These are phyloP conservation scores for Geotrichum bryndzae DNA, from an alignment of 1,139 yeast genomes.

Conservation along the genomic window DNA sequence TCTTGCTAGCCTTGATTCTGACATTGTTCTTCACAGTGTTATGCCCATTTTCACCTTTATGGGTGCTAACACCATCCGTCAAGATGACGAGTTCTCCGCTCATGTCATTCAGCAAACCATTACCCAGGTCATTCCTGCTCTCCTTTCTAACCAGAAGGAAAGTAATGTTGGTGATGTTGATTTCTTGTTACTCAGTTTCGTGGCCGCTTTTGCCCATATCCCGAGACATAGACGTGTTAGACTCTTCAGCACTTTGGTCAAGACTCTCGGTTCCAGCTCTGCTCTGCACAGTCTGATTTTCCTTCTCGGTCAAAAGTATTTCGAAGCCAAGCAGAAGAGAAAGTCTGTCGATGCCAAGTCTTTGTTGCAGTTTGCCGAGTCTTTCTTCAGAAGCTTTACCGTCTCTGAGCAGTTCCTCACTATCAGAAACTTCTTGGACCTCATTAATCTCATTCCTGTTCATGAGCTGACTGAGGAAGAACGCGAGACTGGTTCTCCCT, in stretches of 20 bases:
- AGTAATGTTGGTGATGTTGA: constrained; percentile 61
- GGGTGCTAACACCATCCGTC: constrained; percentile 97
- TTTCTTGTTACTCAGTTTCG: constrained; percentile 79
- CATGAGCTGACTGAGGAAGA: constrained; percentile 35
- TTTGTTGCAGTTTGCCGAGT: constrained; percentile 62
- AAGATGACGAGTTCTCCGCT: constrained; percentile 91
- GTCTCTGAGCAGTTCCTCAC: constrained; percentile 66
- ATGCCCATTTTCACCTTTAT: constrained; percentile 98
- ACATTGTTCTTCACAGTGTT: constrained; percentile 85
- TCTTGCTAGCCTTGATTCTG: constrained; percentile 84
- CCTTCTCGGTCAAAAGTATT: constrained; percentile 73
- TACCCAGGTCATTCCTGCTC: constrained; percentile 83
- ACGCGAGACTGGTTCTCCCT: constrained; percentile 22
- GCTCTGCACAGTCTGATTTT: constrained; percentile 70
- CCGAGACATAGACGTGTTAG: constrained; percentile 94
- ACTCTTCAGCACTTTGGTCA: constrained; percentile 69
- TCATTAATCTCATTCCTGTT: constrained; percentile 26
- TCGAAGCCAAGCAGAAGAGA: constrained; percentile 47
- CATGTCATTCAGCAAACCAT: constrained; percentile 92
- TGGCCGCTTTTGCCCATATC: constrained; percentile 88
- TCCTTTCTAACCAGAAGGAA: constrained; percentile 56
- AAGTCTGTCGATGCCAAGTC: constrained; percentile 61
- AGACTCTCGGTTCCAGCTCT: constrained; percentile 60
- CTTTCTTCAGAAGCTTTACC: constrained; percentile 61
- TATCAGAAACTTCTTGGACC: constrained; percentile 47